Percentiles rank a stretch among this genome's conserved stretches.
phyloP scores from a whole-genome alignment of 2,329 filamentous ascomycete genomes.

The Trichoderma koningiopsis region DNA sequence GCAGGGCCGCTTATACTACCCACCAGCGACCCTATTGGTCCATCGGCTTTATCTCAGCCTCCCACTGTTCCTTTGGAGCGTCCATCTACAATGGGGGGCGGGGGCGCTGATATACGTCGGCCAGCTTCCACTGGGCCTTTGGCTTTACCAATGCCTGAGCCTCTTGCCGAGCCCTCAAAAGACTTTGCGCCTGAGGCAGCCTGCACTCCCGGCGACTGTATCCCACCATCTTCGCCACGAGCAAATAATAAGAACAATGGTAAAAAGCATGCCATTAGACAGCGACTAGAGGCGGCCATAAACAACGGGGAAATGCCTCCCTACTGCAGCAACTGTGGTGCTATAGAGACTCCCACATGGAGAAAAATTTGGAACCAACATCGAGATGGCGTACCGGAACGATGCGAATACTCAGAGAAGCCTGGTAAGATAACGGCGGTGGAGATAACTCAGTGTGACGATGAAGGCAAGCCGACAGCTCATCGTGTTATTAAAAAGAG shows the following conservation, averaged over 20 bases:
- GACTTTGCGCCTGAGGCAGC: conserved; percentile 40
- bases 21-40: conserved; percentile 55
- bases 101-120: conserved; percentile 44
- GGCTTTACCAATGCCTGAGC: conserved; percentile 43
- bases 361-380: conserved; percentile 87
- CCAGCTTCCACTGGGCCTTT: conserved; percentile 41
- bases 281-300: conserved; percentile 64
- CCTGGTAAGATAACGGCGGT: conserved; percentile 75
- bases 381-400: conserved; percentile 65
- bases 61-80: conserved; percentile 27
- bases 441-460: conserved; percentile 64
- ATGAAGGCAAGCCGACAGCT: conserved; percentile 61
- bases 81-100: conserved; percentile 39
- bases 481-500: conserved; percentile 81
- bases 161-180: conserved; percentile 31
- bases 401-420: conserved; percentile 70
- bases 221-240: conserved; percentile 47
- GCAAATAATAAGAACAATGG: conserved; percentile 66
- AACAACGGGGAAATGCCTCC: conserved; percentile 81
- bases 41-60: conserved; percentile 44
- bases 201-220: conserved; percentile 49
- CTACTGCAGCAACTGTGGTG: conserved; percentile 90
- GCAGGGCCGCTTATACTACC: conserved; percentile 43
- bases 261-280: conserved; percentile 63
- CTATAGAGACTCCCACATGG: conserved; percentile 96